A percentile compares a stretch with the other conserved stretches of the same genome.
phyloP scores from a whole-genome alignment of 495 filamentous ascomycete species.

The Filosporella fistucella region DNA sequence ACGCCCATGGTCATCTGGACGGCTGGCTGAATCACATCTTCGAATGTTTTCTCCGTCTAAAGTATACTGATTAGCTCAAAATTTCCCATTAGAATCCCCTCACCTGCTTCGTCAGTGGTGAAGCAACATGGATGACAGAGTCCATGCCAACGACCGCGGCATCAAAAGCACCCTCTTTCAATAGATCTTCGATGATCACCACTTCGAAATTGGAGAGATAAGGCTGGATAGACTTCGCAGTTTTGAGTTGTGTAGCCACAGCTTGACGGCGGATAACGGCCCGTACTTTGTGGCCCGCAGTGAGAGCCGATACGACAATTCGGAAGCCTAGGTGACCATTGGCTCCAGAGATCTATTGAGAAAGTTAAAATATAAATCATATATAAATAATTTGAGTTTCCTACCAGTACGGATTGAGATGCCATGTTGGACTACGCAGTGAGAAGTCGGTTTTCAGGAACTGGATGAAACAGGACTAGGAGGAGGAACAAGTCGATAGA shows the following conservation, averaged over 20 bases:
- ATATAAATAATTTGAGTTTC: too few relatives aligned
- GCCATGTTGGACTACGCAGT: too few relatives aligned
- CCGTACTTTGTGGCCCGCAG: slow-evolving; percentile 34
- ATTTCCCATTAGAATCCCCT: too few relatives aligned
- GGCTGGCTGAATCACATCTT: slow-evolving; percentile 31
- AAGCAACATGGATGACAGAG: slow-evolving; percentile 39
- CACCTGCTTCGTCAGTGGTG: slow-evolving; percentile 23
- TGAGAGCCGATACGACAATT: slow-evolving; percentile 32
- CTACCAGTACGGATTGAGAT: too few relatives aligned
- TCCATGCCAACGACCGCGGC: slow-evolving; percentile 8
- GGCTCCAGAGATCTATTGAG: slow-evolving; percentile 31
- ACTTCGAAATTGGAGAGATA: slow-evolving; percentile 11
- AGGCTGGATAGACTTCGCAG: slow-evolving; percentile 11
- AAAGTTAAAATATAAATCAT: too few relatives aligned
- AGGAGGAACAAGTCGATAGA: too few relatives aligned
- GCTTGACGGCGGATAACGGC: slow-evolving; percentile 39
- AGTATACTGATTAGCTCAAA: too few relatives aligned
- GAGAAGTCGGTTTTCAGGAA: too few relatives aligned
- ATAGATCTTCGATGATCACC: slow-evolving; percentile 15
- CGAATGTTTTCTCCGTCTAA: too few relatives aligned
- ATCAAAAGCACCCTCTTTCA: slow-evolving; percentile 15
- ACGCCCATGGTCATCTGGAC: slow-evolving; percentile 32
- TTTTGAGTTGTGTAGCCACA: slow-evolving; percentile 22
- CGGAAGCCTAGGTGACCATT: slow-evolving; percentile 21
- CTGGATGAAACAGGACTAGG: too few relatives aligned